Base-by-base conservation (phyloP, 208 protist species). In the Trypanosoma mega region DNA sequence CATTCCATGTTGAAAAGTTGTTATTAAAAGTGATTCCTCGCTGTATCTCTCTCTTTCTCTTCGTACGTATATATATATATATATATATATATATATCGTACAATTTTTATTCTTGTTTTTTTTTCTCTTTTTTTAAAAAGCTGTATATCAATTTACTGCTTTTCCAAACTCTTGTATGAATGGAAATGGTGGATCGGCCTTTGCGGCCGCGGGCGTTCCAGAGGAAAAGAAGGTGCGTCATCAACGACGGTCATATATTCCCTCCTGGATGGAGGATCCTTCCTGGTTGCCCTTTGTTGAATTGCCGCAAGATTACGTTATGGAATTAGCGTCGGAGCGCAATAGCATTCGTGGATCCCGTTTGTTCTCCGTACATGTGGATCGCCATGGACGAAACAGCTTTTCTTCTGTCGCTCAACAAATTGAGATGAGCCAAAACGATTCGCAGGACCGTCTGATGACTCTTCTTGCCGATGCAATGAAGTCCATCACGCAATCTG, bases 181-280 rank as follows among this genome's bases (percentile, higher is more conserved):
- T 62, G 56, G 31, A 52, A 44, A 2, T 2, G 24, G 23, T 26
- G 41, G 26, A n/a, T 62, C 56, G 29, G 56, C 45, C 43, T 52
- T 52, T 27, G 26, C 45, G 14, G 27, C 56, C 7, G 20, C 2
- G 4, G 43, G 43, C 8, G 45, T 33, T 9, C 23, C n/a, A 2
- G 30, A 44, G 20, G 37, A 20, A 36, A 43, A 8, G 21, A 20
- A 6, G 30, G 45, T 2, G 18, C 41, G 37, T 20, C 16, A 44
- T 18, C 20, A 23, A 11, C 43, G 44, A 18, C 56, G 45, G 11
- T 62, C 56, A 20, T 62, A 62, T 31, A 44, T 62, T 26, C 56
- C 56, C 3, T 62, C 56, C 3, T 62, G 56, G 56, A 43, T 62
- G 30, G 24, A n/a, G 26, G 31, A 52, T 12, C 31, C 56, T 7